Conservation (phyloP, 2,329 filamentous ascomycete species). For the Beauveria asiatica region DNA sequence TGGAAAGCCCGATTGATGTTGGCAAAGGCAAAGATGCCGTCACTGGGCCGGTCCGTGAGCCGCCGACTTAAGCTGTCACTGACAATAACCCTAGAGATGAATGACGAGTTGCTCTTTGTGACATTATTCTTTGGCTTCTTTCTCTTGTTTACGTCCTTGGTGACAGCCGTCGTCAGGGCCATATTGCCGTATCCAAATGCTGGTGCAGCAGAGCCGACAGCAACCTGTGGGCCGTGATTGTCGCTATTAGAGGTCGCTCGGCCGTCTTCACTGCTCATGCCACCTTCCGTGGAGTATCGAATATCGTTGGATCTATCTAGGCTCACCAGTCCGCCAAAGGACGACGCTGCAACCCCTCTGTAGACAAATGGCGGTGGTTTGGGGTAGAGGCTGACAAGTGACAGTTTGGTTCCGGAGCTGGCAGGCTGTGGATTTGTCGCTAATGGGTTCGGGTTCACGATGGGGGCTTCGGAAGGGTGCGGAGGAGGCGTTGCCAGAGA, state of each 20-base stretch:
- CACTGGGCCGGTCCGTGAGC: slow-evolving; percentile 65
- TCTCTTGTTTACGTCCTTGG: slow-evolving; percentile 69
- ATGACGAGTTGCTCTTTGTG: slow-evolving; percentile 96
- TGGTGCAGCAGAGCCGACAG: slow-evolving; percentile 40
- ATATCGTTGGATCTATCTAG: slow-evolving; percentile 52
- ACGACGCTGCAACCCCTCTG: slow-evolving; percentile 43
- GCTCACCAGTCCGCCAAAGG: slow-evolving; percentile 35
- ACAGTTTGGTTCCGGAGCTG: slow-evolving; percentile 75
- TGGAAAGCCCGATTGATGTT: slow-evolving; percentile 95
- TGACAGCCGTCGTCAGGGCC: slow-evolving; percentile 52
- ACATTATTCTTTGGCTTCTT: slow-evolving; percentile 98
- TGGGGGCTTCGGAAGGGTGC: slow-evolving; percentile 85
- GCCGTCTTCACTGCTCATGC: slow-evolving; percentile 48
- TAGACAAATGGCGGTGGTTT: slow-evolving; percentile 46
- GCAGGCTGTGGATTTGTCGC: slow-evolving; percentile 79
- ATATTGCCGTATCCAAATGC: slow-evolving; percentile 84
- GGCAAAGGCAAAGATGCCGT: slow-evolving; percentile 83
- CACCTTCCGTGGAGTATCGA: slow-evolving; percentile 51
- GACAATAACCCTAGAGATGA: slow-evolving; percentile 91
- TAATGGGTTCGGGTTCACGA: slow-evolving; percentile 83
- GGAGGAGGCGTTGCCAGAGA: slow-evolving; percentile 89
- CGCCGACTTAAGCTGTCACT: slow-evolving; percentile 75
- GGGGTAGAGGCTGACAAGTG: slow-evolving; percentile 64
- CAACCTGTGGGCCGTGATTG: slow-evolving; percentile 31
- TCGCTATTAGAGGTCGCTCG: slow-evolving; percentile 46